These are phyloP conservation scores for Microcyclospora pomicola DNA, from an alignment of 2,329 filamentous ascomycete genomes.

Conservation along the genomic window DNA sequence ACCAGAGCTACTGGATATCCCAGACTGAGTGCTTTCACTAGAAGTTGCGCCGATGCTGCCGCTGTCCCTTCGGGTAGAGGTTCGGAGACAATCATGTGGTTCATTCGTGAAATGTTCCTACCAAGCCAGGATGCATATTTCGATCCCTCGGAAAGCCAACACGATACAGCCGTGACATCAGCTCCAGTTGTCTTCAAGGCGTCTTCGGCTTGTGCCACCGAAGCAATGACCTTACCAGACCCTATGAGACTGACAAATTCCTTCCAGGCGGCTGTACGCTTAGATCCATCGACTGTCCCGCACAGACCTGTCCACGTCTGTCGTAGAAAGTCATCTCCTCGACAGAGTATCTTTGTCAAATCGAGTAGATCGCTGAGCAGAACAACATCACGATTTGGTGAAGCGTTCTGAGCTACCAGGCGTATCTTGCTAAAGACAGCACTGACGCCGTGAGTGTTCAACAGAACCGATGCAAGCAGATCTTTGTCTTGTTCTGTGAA, in stretches of 20 bases:
- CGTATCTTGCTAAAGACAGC: constrained; percentile 55
- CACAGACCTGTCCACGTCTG: constrained; percentile 23
- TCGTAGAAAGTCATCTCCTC: constrained; percentile 25
- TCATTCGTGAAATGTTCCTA: constrained; percentile 38
- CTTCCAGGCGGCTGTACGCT: constrained; percentile 46
- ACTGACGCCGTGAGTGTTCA: constrained; percentile 63
- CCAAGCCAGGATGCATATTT: constrained; percentile 61
- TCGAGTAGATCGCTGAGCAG: constrained; percentile 27
- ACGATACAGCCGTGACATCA: constrained; percentile 33
- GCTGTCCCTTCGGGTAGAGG: neutral
- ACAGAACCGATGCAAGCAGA: constrained; percentile 50
- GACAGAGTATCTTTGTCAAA: constrained; percentile 30
- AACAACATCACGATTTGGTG: neutral
- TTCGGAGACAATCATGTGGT: too few species aligned
- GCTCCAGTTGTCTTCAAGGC: constrained; percentile 25
- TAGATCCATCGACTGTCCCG: constrained; percentile 27
- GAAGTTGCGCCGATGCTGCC: constrained; percentile 27
- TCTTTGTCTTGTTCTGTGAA: constrained; percentile 33
- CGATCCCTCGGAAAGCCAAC: constrained; percentile 52
- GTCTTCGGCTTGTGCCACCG: constrained; percentile 45
- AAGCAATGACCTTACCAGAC: constrained; percentile 45
- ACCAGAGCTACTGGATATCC: constrained; percentile 39
- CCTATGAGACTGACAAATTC: constrained; percentile 46
- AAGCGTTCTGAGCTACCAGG: neutral
- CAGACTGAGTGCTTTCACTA: constrained; percentile 50